Percentiles rank a stretch among this genome's conserved stretches.
phyloP scores from a whole-genome alignment of 2,329 filamentous ascomycete species.

The Cercospora nicotianae region DNA sequence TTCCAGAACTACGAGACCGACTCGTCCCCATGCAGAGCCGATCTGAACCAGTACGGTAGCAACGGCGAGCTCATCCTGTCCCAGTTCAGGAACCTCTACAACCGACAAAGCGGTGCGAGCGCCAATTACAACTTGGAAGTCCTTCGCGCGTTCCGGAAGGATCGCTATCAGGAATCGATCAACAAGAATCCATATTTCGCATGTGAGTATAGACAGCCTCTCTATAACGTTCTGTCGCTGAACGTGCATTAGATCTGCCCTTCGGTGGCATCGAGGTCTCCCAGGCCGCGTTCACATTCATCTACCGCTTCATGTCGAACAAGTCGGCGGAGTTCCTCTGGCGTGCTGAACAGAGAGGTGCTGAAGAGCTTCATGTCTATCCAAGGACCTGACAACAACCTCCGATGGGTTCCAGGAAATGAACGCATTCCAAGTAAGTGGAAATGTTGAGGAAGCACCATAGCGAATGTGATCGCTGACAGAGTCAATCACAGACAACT shows the following conservation, averaged over 20 bases:
- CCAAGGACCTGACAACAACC: conserved; percentile 36
- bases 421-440: conserved; percentile 44
- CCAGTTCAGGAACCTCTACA: conserved; percentile 32
- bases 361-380: conserved; percentile 46
- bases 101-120: conserved; percentile 23
- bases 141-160: conserved; percentile 31
- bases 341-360: conserved; percentile 40
- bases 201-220: too few species aligned
- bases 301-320: conserved; percentile 45
- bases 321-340: conserved; percentile 41
- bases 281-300: conserved; percentile 37
- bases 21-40: conserved; percentile 36
- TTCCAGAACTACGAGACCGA: conserved; percentile 42
- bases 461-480: too few species aligned
- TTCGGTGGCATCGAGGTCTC: conserved; percentile 36
- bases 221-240: too few species aligned
- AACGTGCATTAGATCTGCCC: conserved; percentile 19
- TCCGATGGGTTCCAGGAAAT: conserved; percentile 37
- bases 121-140: conserved; percentile 38
- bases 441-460: too few species aligned
- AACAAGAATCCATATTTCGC: conserved; percentile 38
- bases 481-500: conserved; percentile 42
- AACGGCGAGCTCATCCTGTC: conserved; percentile 24
- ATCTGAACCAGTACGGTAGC: conserved; percentile 35
- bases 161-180: conserved; percentile 34